Conservation (phyloP, 2,329 filamentous ascomycete species). For the Aspergillus fumigatus region DNA sequence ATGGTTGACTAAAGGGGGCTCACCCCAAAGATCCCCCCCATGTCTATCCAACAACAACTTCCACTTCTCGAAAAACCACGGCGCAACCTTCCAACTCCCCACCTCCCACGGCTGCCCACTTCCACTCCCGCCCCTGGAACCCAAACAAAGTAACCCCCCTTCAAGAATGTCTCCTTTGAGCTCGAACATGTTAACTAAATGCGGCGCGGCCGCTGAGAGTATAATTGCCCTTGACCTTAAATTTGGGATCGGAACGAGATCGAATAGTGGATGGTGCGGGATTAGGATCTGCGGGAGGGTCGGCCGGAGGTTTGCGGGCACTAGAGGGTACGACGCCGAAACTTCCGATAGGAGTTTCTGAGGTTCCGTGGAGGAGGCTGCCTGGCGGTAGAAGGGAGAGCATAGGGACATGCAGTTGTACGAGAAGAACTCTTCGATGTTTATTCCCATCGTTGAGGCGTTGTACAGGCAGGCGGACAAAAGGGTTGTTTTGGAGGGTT, state of each 20-base stretch:
- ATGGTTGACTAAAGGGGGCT: no score
- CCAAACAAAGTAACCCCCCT: constrained; percentile 23
- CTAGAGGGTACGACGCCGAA: constrained; percentile 8
- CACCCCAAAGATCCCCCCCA: no score
- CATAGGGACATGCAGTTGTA: constrained; percentile 13
- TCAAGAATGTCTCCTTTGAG: constrained; percentile 36
- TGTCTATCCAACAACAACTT: neutral
- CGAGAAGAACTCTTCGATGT: constrained; percentile 6
- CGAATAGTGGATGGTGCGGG: constrained; percentile 35
- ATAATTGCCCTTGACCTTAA: constrained; percentile 32
- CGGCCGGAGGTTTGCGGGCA: constrained; percentile 32
- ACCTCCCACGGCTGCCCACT: constrained; percentile 33
- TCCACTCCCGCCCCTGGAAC: neutral
- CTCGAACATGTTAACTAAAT: constrained; percentile 30
- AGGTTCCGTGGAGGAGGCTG: constrained; percentile 11
- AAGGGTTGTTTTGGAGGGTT: neutral
- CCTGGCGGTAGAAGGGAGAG: constrained; percentile 33
- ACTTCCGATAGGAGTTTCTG: constrained; percentile 19
- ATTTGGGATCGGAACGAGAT: constrained; percentile 33
- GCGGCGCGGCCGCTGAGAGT: constrained; percentile 25
- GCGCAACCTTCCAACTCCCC: constrained; percentile 21
- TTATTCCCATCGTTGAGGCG: constrained; percentile 6
- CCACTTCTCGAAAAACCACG: constrained; percentile 33
- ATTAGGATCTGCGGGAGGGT: constrained; percentile 37
- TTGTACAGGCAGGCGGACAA: constrained; percentile 7